phyloP scores from a whole-genome alignment of 163 green algal species.

The Scenedesmus sp. region DNA sequence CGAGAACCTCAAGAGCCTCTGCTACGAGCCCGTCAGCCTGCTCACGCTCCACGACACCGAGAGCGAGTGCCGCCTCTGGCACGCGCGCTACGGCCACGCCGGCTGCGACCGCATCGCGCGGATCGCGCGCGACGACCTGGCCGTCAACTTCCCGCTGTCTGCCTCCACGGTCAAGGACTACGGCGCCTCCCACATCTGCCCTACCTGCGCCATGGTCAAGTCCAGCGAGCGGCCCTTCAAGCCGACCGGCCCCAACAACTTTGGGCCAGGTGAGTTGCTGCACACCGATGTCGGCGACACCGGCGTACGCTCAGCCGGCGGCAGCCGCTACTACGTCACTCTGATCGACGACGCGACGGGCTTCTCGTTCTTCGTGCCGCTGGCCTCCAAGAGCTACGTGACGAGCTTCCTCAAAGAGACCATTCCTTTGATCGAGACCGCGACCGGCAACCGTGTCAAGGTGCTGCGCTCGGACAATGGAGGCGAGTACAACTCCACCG shows the following conservation, averaged over 20 bases:
- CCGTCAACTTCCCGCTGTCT: not conserved
- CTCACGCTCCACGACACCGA: not conserved
- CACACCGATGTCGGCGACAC: conserved; percentile 11
- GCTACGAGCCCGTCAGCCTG: not conserved
- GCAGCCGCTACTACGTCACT: conserved; percentile 42
- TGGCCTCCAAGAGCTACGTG: conserved; percentile 38
- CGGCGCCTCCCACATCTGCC: not conserved
- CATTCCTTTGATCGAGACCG: conserved; percentile 33
- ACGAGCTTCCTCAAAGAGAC: not conserved
- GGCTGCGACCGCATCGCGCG: too few relatives aligned
- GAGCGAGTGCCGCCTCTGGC: too few relatives aligned
- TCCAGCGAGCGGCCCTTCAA: not conserved
- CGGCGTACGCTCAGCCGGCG: not conserved
- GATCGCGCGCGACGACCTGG: not conserved
- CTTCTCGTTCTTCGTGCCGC: conserved; percentile 1
- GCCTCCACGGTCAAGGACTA: not conserved
- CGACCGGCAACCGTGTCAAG: conserved; percentile 15
- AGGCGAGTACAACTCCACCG: conserved; percentile 42
- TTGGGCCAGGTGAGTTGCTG: not conserved
- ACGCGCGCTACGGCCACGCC: too few relatives aligned
- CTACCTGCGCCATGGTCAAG: too few relatives aligned
- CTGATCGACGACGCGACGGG: conserved; percentile 53
- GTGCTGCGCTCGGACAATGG: conserved; percentile 52
- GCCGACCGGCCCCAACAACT: not conserved
- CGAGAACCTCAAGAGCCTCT: not conserved